Conservation (phyloP, 208 protist genomes). For the Entamoeba invadens region DNA sequence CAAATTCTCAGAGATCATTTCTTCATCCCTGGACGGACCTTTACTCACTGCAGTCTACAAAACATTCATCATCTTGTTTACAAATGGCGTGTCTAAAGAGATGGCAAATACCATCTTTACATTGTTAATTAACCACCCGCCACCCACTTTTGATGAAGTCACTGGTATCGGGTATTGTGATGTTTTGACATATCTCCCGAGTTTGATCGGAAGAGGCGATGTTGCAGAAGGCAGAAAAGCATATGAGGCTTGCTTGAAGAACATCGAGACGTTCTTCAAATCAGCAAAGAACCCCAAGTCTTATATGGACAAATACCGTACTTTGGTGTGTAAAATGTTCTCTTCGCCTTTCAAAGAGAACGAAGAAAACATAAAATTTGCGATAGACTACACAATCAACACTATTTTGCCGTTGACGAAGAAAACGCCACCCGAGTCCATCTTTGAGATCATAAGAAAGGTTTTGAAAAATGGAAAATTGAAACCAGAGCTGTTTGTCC, state of each 20-base stretch:
- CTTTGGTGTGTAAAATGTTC: not conserved
- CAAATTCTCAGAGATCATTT: not conserved
- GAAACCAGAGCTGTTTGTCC: not conserved
- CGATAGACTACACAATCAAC: not conserved
- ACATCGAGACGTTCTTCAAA: not conserved
- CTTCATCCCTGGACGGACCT: not conserved
- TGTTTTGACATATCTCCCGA: not conserved
- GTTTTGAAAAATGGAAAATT: not conserved
- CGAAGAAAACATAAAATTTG: not conserved
- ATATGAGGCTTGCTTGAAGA: not conserved
- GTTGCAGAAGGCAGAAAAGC: not conserved
- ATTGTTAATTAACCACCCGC: not conserved
- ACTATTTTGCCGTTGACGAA: not conserved
- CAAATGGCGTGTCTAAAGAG: not conserved
- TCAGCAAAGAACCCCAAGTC: not conserved
- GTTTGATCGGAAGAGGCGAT: not conserved
- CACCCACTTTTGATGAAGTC: not conserved
- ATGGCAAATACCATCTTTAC: not conserved
- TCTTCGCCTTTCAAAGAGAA: not conserved
- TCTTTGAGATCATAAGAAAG: not conserved
- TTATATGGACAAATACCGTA: not conserved
- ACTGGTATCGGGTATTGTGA: not conserved
- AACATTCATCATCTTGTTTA: not conserved
- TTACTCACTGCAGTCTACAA: not conserved
- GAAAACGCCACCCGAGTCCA: not conserved